phyloP scores from a whole-genome alignment of 495 filamentous ascomycete species.

The Aspergillus baeticus region DNA sequence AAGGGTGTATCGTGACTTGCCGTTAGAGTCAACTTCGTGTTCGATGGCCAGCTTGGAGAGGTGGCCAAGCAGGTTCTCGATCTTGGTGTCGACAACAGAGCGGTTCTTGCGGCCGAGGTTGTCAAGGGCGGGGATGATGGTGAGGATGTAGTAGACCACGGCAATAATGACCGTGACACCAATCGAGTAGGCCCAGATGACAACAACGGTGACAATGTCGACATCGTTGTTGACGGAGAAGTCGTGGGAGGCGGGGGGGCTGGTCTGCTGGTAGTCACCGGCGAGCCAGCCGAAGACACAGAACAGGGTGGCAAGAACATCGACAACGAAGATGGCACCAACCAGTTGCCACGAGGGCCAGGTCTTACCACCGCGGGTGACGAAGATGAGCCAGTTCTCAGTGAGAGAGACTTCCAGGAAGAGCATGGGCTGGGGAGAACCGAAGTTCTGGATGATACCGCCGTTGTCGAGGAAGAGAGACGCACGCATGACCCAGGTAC shows the following conservation, averaged over 20 bases:
- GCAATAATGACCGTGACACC: conserved; percentile 76
- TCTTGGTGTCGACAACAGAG: conserved; percentile 67
- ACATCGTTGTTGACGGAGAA: conserved; percentile 61
- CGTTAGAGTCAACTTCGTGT: conserved; percentile 59
- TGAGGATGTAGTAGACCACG: conserved; percentile 74
- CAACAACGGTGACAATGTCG: conserved; percentile 74
- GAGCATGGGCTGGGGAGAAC: conserved; percentile 68
- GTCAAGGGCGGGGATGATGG: conserved; percentile 64
- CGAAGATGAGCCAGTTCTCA: conserved; percentile 80
- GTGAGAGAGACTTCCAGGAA: conserved; percentile 74
- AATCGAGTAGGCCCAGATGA: conserved; percentile 77
- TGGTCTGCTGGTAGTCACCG: conserved; percentile 40
- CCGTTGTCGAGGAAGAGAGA: conserved; percentile 64
- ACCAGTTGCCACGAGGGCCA: conserved; percentile 73
- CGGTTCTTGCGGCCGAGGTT: conserved; percentile 80
- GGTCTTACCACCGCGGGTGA: conserved; percentile 70
- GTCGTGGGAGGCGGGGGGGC: conserved; percentile 41
- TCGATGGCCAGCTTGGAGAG: conserved; percentile 74
- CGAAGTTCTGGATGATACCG: conserved; percentile 73
- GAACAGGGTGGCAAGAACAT: conserved; percentile 69
- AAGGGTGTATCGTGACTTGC: conserved; percentile 59
- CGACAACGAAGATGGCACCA: conserved; percentile 68
- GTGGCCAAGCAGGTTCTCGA: conserved; percentile 78
- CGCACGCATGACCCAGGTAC: conserved; percentile 69
- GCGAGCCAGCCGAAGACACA: conserved; percentile 71